Evolutionary conservation across 2,329 filamentous ascomycete genomes (phyloP), one percentile per base, ranked within the genome.

Genomic region (Nigrospora sphaerica): DNA sequence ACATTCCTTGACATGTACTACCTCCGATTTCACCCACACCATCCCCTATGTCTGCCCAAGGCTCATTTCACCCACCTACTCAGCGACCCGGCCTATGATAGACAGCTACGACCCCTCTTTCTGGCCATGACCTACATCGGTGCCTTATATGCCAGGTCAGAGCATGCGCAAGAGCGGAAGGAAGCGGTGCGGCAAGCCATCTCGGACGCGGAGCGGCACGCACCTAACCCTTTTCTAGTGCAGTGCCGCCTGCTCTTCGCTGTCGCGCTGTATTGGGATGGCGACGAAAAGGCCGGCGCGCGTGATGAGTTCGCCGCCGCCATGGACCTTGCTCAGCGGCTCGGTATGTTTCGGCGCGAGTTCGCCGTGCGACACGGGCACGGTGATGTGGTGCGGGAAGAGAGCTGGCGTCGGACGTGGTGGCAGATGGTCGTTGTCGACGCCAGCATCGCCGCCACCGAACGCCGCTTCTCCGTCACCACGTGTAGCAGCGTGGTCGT

Each of bases 391-490:
- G 54, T 66, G 0, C 41, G 69, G 17, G 73, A 76, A 35, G 84
- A 88, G 56, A 78, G 74, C 51, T 75, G 81, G 69, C 74, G 84
- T 42, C 72, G 85, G 37, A 88, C 83, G 1, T 88, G 84, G 84
- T 88, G 85, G 85, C 77, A 80, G 56, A 58, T 88, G 35, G 85
- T 77, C 54, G 72, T 79, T 6, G 66, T 80, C 1, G 84, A 87
- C 58, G 79, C 75, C 0, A 62, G 57, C n/a, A 64, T 63, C 11
- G 58, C 60, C 0, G 64, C 57, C 1, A 68, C 63, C 0, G 32
- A 58, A 19, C 55, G 63, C 0, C 55, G 46, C 0, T 52, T 56
- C 41, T 55, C 51, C 0, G 63, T 68, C 13, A 50, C 55, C 1
- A 56, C 58, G 0, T 42, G 58, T 1, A 65, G 67, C 35, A 64